Evolutionary conservation across 345 rosid species (phyloP).

Genomic region (Streptanthus diversifolius): DNA sequence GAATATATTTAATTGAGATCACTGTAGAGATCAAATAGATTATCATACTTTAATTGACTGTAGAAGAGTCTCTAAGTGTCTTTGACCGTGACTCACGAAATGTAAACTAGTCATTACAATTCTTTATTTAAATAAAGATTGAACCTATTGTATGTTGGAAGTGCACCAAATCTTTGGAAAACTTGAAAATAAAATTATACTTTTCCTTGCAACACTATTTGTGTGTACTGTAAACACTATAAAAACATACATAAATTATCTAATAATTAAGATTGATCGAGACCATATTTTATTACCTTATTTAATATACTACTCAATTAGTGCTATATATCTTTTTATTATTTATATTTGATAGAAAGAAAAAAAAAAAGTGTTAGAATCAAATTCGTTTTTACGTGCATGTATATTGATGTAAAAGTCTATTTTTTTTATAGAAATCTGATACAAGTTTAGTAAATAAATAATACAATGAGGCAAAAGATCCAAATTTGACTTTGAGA

Average conservation of each 20-base stretch:
- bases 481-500: slow-evolving; percentile 24
- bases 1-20: not conserved
- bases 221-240: not conserved
- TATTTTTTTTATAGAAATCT: not conserved
- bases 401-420: not conserved
- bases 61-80: slow-evolving; percentile 29
- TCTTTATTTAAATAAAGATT: not conserved
- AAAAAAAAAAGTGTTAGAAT: not conserved
- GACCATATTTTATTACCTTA: not conserved
- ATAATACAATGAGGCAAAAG: slow-evolving; percentile 12
- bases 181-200: not conserved
- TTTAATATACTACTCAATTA: not conserved
- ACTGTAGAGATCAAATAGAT: slow-evolving; percentile 2
- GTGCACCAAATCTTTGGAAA: slow-evolving; percentile 29
- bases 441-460: not conserved
- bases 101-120: not conserved
- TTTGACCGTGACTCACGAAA: slow-evolving; percentile 27
- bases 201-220: not conserved
- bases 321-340: not conserved
- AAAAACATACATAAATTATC: not conserved
- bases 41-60: slow-evolving; percentile 21
- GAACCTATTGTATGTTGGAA: not conserved
- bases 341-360: not conserved
- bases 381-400: not conserved
- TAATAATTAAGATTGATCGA: not conserved